Conservation (phyloP, 768 basidiomycete species). For the Xerocomus potaroensis region DNA sequence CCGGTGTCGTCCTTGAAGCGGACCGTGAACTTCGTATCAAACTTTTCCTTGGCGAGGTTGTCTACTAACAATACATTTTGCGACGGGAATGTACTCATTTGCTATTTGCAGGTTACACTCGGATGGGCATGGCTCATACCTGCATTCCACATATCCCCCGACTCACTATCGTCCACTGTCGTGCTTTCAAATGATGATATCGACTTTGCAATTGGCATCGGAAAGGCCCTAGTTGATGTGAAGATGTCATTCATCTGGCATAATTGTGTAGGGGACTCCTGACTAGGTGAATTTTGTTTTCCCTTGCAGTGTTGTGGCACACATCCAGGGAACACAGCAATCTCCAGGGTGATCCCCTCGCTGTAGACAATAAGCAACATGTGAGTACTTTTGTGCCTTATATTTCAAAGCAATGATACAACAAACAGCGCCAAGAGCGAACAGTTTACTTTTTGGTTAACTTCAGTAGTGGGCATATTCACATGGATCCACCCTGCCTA, state of each 20-base stretch:
- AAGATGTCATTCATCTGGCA: slow-evolving; percentile 58
- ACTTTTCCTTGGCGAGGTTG: slow-evolving; percentile 69
- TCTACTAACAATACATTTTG: slow-evolving; percentile 5
- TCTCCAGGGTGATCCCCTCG: not conserved
- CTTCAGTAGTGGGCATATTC: not conserved
- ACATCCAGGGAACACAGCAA: not conserved
- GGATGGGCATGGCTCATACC: slow-evolving; percentile 89
- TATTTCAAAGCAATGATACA: too few relatives aligned
- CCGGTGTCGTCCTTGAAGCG: slow-evolving; percentile 59
- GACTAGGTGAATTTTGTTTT: not conserved
- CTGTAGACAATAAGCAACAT: too few relatives aligned
- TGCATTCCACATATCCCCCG: slow-evolving; percentile 68
- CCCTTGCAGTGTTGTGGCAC: not conserved
- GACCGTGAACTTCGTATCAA: slow-evolving; percentile 66
- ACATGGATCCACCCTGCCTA: too few relatives aligned
- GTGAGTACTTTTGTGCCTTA: too few relatives aligned
- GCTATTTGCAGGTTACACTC: slow-evolving; percentile 54
- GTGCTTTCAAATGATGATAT: slow-evolving; percentile 56
- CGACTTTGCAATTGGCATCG: slow-evolving; percentile 76
- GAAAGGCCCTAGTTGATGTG: slow-evolving; percentile 61
- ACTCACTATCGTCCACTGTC: slow-evolving; percentile 35
- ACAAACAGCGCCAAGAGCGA: too few relatives aligned
- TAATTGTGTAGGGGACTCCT: not conserved
- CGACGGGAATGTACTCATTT: not conserved
- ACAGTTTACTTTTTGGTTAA: not conserved